Evolutionary conservation across 352 stramenopile species (phyloP), one percentile per base, ranked within the genome.

Genomic region (Phytophthora chlamydospora): DNA sequence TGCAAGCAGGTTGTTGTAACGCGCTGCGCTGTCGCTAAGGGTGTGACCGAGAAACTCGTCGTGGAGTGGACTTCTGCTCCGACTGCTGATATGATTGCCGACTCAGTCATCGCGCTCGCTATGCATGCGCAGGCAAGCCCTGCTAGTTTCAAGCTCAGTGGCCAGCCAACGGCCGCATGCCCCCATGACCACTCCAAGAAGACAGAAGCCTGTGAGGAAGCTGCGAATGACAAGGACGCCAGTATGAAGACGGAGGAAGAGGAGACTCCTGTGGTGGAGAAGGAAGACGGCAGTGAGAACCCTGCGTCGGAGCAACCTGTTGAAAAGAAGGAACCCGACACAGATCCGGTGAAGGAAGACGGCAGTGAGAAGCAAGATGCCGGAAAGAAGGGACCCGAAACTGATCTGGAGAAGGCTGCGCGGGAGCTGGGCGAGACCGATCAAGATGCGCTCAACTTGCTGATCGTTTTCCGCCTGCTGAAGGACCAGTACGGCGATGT

Each of bases 1-100:
- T 89, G 78, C 41, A 78, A 85, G 43, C 75, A 91, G 44, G 83
- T 94, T 1, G 77, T 82, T 3, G 71, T 96, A 10, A 93, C 87
- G 4, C 78, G 78, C 3, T 71, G 58, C n/a, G 24, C 59, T 40
- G 55, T 64, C n/a, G 27, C 57, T 17, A 75, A 75, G 44, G 58
- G 68, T 16, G 41, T 41, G 7, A 71, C 64, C 12, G 68, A 76
- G 39, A 76, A 76, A 44, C 59, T 97, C n/a, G 41, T 90, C 17
- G 62, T 96, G 11, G 83, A 91, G 44, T 97, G 90, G 90, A 93
- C 91, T 19, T 93, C 94, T 9, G 93, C 90, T 34, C 93, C 96
- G n/a, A 97, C 90, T 4, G 92, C 89, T 6, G 96, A 99, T 66
- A 95, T 98, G 68, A 95, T 99, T 53, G 96, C 96, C 16, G 96